Percentiles rank a stretch among this genome's conserved stretches.
These are phyloP conservation scores for Aspergillus sp. DNA, from an alignment of 2,329 filamentous ascomycete species.

Conservation along the genomic window DNA sequence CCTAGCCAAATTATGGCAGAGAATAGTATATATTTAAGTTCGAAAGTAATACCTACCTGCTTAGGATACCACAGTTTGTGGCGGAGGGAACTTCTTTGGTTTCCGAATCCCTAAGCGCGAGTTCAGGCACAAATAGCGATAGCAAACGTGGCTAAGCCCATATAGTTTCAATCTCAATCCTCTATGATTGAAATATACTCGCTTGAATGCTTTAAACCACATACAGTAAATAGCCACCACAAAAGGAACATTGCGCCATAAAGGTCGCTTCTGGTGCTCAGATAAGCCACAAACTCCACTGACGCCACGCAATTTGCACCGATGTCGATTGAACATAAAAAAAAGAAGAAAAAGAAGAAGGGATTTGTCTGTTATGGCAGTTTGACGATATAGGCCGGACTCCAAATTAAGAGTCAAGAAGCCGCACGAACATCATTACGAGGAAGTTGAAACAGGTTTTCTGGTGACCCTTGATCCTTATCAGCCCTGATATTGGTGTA, in stretches of 20 bases:
- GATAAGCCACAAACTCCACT: not conserved
- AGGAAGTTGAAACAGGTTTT: slow-evolving; percentile 9
- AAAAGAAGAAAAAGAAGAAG: not conserved
- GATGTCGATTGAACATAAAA: not conserved
- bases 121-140: not conserved
- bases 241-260: not conserved
- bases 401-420: not conserved
- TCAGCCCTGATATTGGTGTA: slow-evolving; percentile 3
- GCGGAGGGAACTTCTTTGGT: not conserved
- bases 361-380: not conserved
- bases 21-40: not conserved
- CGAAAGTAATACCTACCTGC: not conserved
- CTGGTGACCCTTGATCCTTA: slow-evolving; percentile 8
- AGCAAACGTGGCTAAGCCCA: not conserved
- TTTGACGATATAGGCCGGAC: not conserved
- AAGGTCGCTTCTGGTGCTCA: not conserved
- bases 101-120: not conserved
- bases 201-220: not conserved
- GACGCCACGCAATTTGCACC: not conserved
- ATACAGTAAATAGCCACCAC: slow-evolving; percentile 1
- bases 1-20: not conserved
- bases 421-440: slow-evolving; percentile 2
- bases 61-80: not conserved
- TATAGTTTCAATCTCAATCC: not conserved
- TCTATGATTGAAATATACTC: not conserved